phyloP scores from a whole-genome alignment of 1,284 basidiomycete species.

The Phylloboletellus chloephorus region DNA sequence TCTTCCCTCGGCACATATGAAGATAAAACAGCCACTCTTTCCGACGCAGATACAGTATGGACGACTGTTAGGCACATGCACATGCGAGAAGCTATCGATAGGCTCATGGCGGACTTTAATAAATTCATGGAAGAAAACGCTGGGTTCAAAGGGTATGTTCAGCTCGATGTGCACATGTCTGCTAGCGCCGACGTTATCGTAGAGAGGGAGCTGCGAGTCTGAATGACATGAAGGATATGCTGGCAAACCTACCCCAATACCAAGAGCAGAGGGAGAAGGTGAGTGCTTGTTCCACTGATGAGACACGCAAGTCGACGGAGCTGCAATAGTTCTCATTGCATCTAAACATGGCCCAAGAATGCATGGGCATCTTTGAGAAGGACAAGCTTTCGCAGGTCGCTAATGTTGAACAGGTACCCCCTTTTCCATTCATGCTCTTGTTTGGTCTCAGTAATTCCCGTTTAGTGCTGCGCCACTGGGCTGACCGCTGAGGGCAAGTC shows the following conservation, averaged over 20 bases:
- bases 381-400: conserved; percentile 84
- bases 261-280: conserved; percentile 94
- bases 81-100: conserved; percentile 97
- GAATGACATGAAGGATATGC: conserved; percentile 99
- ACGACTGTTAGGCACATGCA: conserved; percentile 92
- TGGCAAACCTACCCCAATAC: conserved; percentile 92
- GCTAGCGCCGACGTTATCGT: conserved; percentile 2
- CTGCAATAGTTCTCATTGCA: conserved; percentile 82
- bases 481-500: conserved; percentile 83
- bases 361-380: conserved; percentile 90
- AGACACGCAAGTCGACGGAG: not conserved
- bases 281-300: not conserved
- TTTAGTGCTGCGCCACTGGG: conserved; percentile 86
- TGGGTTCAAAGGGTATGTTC: conserved; percentile 75
- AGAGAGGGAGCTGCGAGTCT: conserved; percentile 82
- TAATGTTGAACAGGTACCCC: conserved; percentile 84
- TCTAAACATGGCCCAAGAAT: conserved; percentile 95
- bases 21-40: conserved; percentile 79
- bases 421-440: not conserved
- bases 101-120: conserved; percentile 92
- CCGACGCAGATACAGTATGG: conserved; percentile 90
- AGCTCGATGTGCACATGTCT: conserved; percentile 1
- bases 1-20: conserved; percentile 78
- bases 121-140: conserved; percentile 91
- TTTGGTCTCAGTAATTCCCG: conserved; percentile 3